Conservation (phyloP, 1,139 yeast genomes). For the Hanseniaspora sp. region DNA sequence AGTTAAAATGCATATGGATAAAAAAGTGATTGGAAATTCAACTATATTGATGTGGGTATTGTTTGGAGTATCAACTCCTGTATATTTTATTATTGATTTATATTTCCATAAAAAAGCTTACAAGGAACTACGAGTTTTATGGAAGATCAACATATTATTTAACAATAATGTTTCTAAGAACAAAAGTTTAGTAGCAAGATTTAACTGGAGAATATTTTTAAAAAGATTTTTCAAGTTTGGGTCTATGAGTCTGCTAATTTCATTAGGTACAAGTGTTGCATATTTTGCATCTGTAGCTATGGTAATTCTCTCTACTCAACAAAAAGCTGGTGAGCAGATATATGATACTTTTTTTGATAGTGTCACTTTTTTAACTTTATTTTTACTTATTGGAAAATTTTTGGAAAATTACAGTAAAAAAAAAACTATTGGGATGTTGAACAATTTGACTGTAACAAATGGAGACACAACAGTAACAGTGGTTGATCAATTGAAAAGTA, state of each 20-base stretch:
- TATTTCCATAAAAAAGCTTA: constrained; percentile 58
- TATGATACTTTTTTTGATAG: constrained; percentile 62
- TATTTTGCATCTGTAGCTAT: constrained; percentile 58
- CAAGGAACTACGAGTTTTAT: constrained; percentile 45
- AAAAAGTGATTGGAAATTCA: constrained; percentile 58
- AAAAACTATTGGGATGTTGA: constrained; percentile 57
- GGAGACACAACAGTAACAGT: constrained; percentile 35
- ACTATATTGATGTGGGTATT: constrained; percentile 57
- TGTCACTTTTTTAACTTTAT: constrained; percentile 63
- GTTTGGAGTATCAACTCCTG: constrained; percentile 57
- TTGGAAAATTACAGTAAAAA: constrained; percentile 56
- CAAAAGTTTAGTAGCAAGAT: neutral
- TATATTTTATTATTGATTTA: constrained; percentile 64
- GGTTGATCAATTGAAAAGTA: constrained; percentile 34
- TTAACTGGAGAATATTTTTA: constrained; percentile 8
- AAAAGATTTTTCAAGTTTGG: constrained; percentile 46
- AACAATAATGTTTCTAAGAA: neutral
- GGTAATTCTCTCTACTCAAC: constrained; percentile 40
- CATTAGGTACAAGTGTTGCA: constrained; percentile 61
- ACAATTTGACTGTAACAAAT: constrained; percentile 42
- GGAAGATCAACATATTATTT: constrained; percentile 31
- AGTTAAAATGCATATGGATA: constrained; percentile 45
- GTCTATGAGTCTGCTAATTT: constrained; percentile 64
- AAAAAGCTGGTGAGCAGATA: constrained; percentile 22
- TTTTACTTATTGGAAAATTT: constrained; percentile 56